Evolutionary conservation across 2,329 filamentous ascomycete species (phyloP).

Genomic region (Colletotrichum euphorbiae): DNA sequence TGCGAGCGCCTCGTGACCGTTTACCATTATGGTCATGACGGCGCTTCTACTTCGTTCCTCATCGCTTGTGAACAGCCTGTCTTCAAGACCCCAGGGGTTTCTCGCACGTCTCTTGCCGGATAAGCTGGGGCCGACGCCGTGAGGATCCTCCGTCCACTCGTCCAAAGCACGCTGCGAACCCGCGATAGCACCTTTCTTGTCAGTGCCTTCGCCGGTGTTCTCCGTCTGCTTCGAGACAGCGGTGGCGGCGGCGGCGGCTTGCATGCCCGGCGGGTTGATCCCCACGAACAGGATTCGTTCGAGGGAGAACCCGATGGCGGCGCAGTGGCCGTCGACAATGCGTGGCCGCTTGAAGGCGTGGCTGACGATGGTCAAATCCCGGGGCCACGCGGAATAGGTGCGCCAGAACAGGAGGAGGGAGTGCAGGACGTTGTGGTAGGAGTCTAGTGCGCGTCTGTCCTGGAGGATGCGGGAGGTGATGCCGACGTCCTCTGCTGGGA

Average conservation of each 20-base stretch:
- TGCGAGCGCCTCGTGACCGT: conserved; percentile 55
- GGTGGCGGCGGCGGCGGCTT: conserved; percentile 22
- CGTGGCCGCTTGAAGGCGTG: conserved; percentile 76
- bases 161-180: conserved; percentile 57
- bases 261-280: conserved; percentile 70
- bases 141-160: conserved; percentile 65
- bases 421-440: conserved; percentile 86
- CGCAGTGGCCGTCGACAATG: conserved; percentile 73
- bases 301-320: conserved; percentile 67
- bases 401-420: conserved; percentile 70
- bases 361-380: conserved; percentile 71
- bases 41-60: conserved; percentile 51
- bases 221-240: not conserved
- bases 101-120: conserved; percentile 60
- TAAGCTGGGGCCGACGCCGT: conserved; percentile 59
- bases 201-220: conserved; percentile 41
- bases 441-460: conserved; percentile 83
- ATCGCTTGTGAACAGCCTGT: conserved; percentile 56
- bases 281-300: conserved; percentile 66
- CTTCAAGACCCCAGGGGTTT: conserved; percentile 61
- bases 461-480: conserved; percentile 58
- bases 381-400: conserved; percentile 66
- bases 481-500: conserved; percentile 41
- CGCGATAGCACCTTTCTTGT: conserved; percentile 54
- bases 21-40: conserved; percentile 50